Conservation (phyloP, 2,329 filamentous ascomycete genomes). For the Phialocephala subalpina region DNA sequence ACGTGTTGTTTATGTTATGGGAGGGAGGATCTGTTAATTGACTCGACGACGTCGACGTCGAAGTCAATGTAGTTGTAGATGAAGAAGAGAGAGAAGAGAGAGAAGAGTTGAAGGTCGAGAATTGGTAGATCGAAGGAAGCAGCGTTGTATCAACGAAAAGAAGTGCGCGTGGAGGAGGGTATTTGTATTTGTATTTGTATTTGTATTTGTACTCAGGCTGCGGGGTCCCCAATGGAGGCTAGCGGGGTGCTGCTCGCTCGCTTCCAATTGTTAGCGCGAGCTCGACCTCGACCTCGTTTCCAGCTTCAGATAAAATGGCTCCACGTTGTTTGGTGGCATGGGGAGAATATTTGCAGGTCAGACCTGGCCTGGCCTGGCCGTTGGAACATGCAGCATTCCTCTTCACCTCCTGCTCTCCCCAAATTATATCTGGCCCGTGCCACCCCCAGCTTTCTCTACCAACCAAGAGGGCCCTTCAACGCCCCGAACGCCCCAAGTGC, state of each 20-base stretch:
- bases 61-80: neutral
- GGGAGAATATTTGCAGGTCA: neutral
- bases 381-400: neutral
- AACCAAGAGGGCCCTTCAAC: neutral
- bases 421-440: slow-evolving; percentile 8
- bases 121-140: neutral
- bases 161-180: neutral
- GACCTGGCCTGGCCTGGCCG: neutral
- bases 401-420: neutral
- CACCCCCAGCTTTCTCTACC: slow-evolving; percentile 3
- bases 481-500: neutral
- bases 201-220: neutral
- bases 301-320: neutral
- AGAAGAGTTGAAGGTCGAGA: neutral
- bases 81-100: too few relatives aligned
- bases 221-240: neutral
- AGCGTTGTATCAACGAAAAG: neutral
- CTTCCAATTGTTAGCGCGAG: neutral
- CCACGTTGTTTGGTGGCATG: neutral
- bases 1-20: slow-evolving; percentile 7
- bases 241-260: neutral
- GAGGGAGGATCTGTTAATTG: slow-evolving; percentile 4
- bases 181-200: too few relatives aligned
- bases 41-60: slow-evolving; percentile 4
- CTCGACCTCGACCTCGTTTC: neutral